Percentiles rank a stretch among this genome's conserved stretches.
phyloP scores from a whole-genome alignment of 1,139 yeast species.

The Scheffersomyces cryptocercus region DNA sequence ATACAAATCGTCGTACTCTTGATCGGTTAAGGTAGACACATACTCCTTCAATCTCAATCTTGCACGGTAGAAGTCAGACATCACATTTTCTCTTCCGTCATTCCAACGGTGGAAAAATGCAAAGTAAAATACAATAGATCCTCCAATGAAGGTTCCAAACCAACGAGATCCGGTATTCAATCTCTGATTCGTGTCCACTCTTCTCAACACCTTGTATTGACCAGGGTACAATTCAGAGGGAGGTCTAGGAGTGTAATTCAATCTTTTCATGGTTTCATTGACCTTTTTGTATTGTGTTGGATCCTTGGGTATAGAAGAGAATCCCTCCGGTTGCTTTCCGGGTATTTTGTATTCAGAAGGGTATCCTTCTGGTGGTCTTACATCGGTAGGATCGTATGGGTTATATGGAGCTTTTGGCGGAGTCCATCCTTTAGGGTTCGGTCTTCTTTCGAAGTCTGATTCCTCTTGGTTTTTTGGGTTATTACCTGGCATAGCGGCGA shows the following conservation, averaged over 20 bases:
- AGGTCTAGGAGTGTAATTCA: slow-evolving; percentile 82
- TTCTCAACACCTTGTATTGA: slow-evolving; percentile 69
- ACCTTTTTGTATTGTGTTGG: slow-evolving; percentile 71
- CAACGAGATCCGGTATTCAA: slow-evolving; percentile 58
- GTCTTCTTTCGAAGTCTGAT: slow-evolving; percentile 50
- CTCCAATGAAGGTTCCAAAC: slow-evolving; percentile 50
- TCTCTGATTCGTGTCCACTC: slow-evolving; percentile 55
- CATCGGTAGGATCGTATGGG: slow-evolving; percentile 78
- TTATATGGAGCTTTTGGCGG: slow-evolving; percentile 84
- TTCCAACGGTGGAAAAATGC: slow-evolving; percentile 83
- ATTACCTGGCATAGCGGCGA: not conserved
- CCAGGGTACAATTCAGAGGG: slow-evolving; percentile 75
- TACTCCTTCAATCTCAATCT: slow-evolving; percentile 60
- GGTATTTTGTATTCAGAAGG: slow-evolving; percentile 76
- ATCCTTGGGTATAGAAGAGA: slow-evolving; percentile 64
- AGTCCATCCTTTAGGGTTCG: slow-evolving; percentile 82
- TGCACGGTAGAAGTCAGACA: slow-evolving; percentile 64
- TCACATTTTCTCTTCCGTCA: slow-evolving; percentile 76
- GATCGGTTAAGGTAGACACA: slow-evolving; percentile 52
- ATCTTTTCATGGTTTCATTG: slow-evolving; percentile 68
- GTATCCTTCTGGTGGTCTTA: slow-evolving; percentile 79
- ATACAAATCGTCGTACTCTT: slow-evolving; percentile 64
- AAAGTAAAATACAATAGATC: slow-evolving; percentile 53
- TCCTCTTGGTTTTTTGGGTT: not conserved
- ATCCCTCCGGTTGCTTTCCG: slow-evolving; percentile 52